Conservation (phyloP, 2,329 filamentous ascomycete genomes). For the Elsinoe perseae region DNA sequence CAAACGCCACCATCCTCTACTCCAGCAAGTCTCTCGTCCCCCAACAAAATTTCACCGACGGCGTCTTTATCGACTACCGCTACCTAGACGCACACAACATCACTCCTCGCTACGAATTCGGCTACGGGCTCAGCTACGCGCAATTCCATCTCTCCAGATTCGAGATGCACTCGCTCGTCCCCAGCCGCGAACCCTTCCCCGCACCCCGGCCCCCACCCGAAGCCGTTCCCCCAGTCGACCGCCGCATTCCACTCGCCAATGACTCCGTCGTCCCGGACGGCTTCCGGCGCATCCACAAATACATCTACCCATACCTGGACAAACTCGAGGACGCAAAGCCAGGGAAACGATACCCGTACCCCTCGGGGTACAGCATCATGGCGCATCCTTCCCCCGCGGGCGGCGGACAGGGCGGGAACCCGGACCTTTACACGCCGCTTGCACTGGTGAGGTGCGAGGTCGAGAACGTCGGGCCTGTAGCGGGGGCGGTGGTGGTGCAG, state of each 20-base stretch:
- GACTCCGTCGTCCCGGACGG: slow-evolving; percentile 53
- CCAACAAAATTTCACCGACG: slow-evolving; percentile 76
- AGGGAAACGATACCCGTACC: slow-evolving; percentile 42
- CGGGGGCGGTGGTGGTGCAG: slow-evolving; percentile 50
- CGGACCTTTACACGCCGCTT: slow-evolving; percentile 54
- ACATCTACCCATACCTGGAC: slow-evolving; percentile 64
- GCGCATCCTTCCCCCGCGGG: slow-evolving; percentile 55
- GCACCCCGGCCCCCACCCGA: slow-evolving; percentile 37
- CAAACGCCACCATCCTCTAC: slow-evolving; percentile 56
- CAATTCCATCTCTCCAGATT: slow-evolving; percentile 25
- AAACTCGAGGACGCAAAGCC: slow-evolving; percentile 42
- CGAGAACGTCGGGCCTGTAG: slow-evolving; percentile 53
- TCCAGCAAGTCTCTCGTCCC: slow-evolving; percentile 61
- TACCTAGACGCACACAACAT: slow-evolving; percentile 74
- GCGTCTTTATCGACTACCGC: slow-evolving; percentile 82
- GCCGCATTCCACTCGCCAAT: slow-evolving; percentile 47
- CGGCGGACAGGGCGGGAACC: slow-evolving; percentile 61
- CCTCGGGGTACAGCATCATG: slow-evolving; percentile 46
- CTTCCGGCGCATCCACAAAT: slow-evolving; percentile 58
- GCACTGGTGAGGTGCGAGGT: slow-evolving; percentile 46
- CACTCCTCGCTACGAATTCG: slow-evolving; percentile 74
- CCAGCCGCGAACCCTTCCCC: slow-evolving; percentile 32
- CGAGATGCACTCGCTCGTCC: neutral
- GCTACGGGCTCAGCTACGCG: slow-evolving; percentile 77
- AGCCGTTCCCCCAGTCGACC: slow-evolving; percentile 49